A percentile compares a stretch with the other conserved stretches of the same genome.
Conservation (phyloP, 1,139 yeast species). For the Candida frijolesensis region DNA sequence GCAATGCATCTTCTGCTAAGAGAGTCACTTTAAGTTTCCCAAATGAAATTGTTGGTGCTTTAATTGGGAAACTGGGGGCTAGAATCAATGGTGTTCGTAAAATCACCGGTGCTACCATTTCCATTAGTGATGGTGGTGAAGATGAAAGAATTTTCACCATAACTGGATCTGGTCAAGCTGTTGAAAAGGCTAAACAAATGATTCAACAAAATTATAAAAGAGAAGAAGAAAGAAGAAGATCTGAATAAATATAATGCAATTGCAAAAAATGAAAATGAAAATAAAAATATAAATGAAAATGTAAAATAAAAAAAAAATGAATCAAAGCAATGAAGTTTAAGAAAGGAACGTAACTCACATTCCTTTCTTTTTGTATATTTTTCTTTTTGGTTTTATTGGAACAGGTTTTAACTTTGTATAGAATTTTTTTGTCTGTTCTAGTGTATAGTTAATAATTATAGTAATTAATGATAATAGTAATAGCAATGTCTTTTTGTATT, state of each 20-base stretch:
- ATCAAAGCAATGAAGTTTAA: no score
- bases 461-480: not conserved
- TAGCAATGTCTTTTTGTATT: not conserved
- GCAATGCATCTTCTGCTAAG: slow-evolving; percentile 1
- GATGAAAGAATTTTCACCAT: slow-evolving; percentile 74
- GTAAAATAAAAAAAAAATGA: no score
- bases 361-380: not conserved
- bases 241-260: slow-evolving; percentile 19
- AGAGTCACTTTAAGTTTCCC: slow-evolving; percentile 58
- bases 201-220: slow-evolving; percentile 75
- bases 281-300: no score
- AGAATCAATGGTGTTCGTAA: slow-evolving; percentile 87
- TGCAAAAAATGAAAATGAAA: no score
- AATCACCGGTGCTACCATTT: slow-evolving; percentile 77
- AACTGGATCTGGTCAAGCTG: slow-evolving; percentile 63
- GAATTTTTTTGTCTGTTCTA: not conserved
- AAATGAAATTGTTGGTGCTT: slow-evolving; percentile 85
- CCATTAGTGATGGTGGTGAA: slow-evolving; percentile 69
- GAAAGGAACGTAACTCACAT: not conserved
- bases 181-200: slow-evolving; percentile 69
- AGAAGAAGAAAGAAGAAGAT: slow-evolving; percentile 71
- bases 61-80: slow-evolving; percentile 85
- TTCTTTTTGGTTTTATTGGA: not conserved
- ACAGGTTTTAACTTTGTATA: not conserved
- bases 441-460: not conserved